Conservation (phyloP, 805 yeast species). For the Monosporozyma aerobia region DNA sequence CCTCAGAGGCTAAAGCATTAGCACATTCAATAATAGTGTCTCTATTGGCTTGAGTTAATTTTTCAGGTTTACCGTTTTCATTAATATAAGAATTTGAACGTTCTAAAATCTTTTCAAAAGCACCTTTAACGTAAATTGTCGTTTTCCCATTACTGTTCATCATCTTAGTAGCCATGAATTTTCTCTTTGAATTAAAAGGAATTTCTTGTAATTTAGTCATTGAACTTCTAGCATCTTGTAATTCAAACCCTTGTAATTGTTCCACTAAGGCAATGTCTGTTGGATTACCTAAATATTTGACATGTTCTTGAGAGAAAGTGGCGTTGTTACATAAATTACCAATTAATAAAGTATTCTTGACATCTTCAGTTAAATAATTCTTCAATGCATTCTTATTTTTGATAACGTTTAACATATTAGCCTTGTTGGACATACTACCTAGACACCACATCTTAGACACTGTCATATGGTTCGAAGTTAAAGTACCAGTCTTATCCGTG, state of each 20-base stretch:
- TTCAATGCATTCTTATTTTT: conserved; percentile 35
- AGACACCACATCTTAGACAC: conserved; percentile 75
- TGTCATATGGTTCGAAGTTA: conserved; percentile 88
- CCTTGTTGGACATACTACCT: conserved; percentile 40
- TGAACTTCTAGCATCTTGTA: conserved; percentile 60
- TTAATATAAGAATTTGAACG: conserved; percentile 52
- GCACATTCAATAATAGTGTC: conserved; percentile 49
- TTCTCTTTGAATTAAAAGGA: conserved; percentile 77
- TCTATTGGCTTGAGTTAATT: conserved; percentile 44
- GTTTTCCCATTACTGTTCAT: conserved; percentile 50
- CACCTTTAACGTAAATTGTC: conserved; percentile 79
- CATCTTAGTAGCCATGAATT: conserved; percentile 80
- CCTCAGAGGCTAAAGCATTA: conserved; percentile 62
- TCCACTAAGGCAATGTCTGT: conserved; percentile 89
- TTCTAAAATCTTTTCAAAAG: conserved; percentile 62
- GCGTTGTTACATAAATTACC: conserved; percentile 75
- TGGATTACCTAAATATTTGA: conserved; percentile 79
- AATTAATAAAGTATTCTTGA: conserved; percentile 46
- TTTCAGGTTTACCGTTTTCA: conserved; percentile 49
- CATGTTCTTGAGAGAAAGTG: conserved; percentile 56
- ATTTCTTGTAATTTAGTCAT: conserved; percentile 54
- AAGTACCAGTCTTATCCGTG: conserved; percentile 84
- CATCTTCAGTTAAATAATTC: conserved; percentile 44
- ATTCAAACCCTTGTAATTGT: conserved; percentile 56
- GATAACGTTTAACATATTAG: conserved; percentile 35